Percentiles rank a stretch among this genome's conserved stretches.
These are phyloP conservation scores for Kondoa subrosea DNA, from an alignment of 768 basidiomycete genomes.

Conservation along the genomic window DNA sequence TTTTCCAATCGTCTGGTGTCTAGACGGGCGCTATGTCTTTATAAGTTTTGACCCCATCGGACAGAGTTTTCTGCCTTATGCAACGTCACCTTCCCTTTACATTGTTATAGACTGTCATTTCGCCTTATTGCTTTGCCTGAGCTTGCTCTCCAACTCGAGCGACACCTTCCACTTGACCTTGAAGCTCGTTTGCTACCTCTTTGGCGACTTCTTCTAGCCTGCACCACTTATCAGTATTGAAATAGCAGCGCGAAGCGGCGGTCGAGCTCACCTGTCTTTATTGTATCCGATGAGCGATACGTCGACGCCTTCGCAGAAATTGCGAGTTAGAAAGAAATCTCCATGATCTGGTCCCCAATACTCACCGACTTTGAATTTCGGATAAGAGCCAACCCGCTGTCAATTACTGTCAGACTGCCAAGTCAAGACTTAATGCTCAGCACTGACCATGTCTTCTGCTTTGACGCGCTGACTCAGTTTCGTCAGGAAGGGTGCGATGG, in stretches of 20 bases:
- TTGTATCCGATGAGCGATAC: conserved; percentile 47
- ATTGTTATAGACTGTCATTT: not conserved
- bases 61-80: no score
- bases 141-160: not conserved
- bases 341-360: not conserved
- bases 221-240: conserved; percentile 35
- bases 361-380: conserved; percentile 27
- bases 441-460: conserved; percentile 66
- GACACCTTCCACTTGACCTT: conserved; percentile 31
- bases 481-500: conserved; percentile 72
- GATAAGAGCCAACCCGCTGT: conserved; percentile 21
- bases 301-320: conserved; percentile 42
- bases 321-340: conserved; percentile 19
- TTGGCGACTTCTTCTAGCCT: conserved; percentile 31
- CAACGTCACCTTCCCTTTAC: no score
- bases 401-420: not conserved
- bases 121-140: not conserved
- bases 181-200: conserved; percentile 33
- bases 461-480: conserved; percentile 55
- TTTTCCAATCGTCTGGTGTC: no score
- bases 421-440: conserved; percentile 37
- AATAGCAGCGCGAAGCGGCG: conserved; percentile 26
- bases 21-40: no score
- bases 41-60: no score
- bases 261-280: conserved; percentile 25